Evolutionary conservation across 2,329 filamentous ascomycete genomes (phyloP), one percentile per base, ranked within the genome.

Genomic region (Eutypa lata): DNA sequence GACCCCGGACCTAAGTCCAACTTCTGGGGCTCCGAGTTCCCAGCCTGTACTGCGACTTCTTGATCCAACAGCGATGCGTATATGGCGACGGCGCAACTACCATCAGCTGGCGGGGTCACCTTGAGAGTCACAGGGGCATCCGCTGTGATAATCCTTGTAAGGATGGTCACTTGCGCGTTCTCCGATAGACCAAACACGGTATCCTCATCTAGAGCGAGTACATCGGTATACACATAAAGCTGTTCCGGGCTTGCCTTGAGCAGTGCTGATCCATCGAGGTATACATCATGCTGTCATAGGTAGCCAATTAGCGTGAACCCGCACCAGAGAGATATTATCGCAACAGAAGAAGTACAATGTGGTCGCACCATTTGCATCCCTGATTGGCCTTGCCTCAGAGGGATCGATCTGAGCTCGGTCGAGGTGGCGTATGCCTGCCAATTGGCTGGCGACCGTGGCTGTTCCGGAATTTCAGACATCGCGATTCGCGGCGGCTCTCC

Each of bases 201-300:
- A 7, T 47, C 44, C 44, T 47, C 44, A 7, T 18, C 28, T 18
- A 47, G 28, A 7, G 44, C 44, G 28, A 47, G n/a, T 3, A 47
- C 44, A 47, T 47, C 44, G 7, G 44, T 47, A 47, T 47, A 47
- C 7, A 47, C 4, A n/a, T 47, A 47, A 16, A 47, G 44, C 43
- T 19, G n/a, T 13, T 45, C 21, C 14, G 31, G 8, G 14, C 8
- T 7, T 14, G 31, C 14, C 8, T 14, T 35, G 31, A 35, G 31
- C 7, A 35, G 8, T 8, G 31, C 14, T 7, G 31, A 35, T 35
- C 8, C 31, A 35, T 35, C 31, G 31, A 35, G 31, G 14, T 35
- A 35, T 35, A 35, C 31, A 35, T 67, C 14, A n/a, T n/a, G n/a
- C n/a, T n/a, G n/a, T n/a, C n/a, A n/a, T n/a, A n/a, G n/a, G n/a